Evolutionary conservation across 2,329 filamentous ascomycete genomes (phyloP).

Genomic region (Diplodia scrobiculata): DNA sequence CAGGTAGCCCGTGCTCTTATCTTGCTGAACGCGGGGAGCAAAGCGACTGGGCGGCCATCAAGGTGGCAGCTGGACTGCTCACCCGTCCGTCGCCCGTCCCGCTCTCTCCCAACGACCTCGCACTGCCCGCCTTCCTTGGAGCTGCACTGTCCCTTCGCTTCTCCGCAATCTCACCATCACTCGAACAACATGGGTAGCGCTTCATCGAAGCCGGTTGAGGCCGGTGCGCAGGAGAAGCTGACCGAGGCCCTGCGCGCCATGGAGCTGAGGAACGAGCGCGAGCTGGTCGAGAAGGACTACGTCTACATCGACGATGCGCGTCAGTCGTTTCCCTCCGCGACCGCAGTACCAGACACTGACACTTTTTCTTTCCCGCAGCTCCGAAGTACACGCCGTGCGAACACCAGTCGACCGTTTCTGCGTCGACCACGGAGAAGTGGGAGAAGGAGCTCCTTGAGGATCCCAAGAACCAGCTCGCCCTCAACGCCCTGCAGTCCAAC

Average conservation of each 20-base stretch:
- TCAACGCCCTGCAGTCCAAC: conserved; percentile 70
- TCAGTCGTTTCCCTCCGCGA: conserved; percentile 30
- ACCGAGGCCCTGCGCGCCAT: conserved; percentile 49
- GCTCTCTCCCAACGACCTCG: not conserved
- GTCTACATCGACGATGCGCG: conserved; percentile 55
- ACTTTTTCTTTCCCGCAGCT: conserved; percentile 32
- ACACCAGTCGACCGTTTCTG: conserved; percentile 49
- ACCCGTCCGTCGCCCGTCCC: not conserved
- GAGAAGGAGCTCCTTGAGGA: conserved; percentile 64
- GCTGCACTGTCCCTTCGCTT: not conserved
- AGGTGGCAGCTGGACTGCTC: conserved; percentile 19
- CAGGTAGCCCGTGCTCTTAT: conserved; percentile 1
- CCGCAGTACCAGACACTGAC: not conserved
- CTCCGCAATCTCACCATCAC: not conserved
- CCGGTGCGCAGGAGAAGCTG: conserved; percentile 45
- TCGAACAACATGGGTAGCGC: conserved; percentile 39
- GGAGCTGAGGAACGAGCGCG: conserved; percentile 48
- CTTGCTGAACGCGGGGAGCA: not conserved
- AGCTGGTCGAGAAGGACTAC: conserved; percentile 54
- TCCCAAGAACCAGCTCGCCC: conserved; percentile 71
- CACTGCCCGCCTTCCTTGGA: not conserved
- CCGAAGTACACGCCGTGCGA: conserved; percentile 38
- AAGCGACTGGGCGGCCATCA: conserved; percentile 18
- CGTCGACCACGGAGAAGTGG: conserved; percentile 59
- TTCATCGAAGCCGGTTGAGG: conserved; percentile 41